Evolutionary conservation across 2,329 filamentous ascomycete genomes (phyloP).

Genomic region (Blastomyces parvus): DNA sequence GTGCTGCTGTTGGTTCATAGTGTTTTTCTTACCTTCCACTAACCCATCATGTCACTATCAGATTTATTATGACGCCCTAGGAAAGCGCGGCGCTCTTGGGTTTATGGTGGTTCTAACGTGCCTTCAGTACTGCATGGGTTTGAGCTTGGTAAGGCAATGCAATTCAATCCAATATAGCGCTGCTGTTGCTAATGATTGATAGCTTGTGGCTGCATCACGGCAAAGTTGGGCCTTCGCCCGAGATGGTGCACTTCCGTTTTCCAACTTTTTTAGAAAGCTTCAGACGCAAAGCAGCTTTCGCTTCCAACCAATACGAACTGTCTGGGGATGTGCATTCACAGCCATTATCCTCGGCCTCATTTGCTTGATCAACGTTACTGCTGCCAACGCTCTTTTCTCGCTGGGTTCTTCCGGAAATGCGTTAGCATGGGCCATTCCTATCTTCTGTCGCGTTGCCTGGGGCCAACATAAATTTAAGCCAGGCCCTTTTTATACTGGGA

Average conservation of each 20-base stretch:
- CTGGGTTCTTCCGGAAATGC: conserved; percentile 53
- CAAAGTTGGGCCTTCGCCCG: conserved; percentile 56
- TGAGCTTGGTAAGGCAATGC: conserved; percentile 37
- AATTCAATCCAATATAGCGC: neutral
- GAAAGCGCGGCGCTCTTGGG: conserved; percentile 49
- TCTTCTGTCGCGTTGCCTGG: conserved; percentile 51
- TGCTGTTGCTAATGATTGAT: conserved; percentile 12
- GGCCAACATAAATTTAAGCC: conserved; percentile 49
- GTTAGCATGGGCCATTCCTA: conserved; percentile 51
- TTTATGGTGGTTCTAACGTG: conserved; percentile 52
- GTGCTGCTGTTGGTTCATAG: neutral
- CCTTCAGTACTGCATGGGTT: conserved; percentile 54
- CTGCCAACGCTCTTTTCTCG: conserved; percentile 51
- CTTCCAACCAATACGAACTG: conserved; percentile 49
- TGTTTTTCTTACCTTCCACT: too few relatives aligned
- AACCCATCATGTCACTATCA: conserved; percentile 25
- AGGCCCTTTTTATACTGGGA: conserved; percentile 52
- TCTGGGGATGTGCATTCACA: conserved; percentile 46
- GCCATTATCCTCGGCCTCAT: conserved; percentile 48
- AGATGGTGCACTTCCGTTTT: conserved; percentile 54
- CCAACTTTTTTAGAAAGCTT: conserved; percentile 47
- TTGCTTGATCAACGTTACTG: conserved; percentile 49
- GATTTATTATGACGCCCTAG: conserved; percentile 53
- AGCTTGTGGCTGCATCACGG: conserved; percentile 49
- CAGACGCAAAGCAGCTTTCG: conserved; percentile 40